Evolutionary conservation across 768 basidiomycete genomes (phyloP).

Genomic region (Suillus plorans): DNA sequence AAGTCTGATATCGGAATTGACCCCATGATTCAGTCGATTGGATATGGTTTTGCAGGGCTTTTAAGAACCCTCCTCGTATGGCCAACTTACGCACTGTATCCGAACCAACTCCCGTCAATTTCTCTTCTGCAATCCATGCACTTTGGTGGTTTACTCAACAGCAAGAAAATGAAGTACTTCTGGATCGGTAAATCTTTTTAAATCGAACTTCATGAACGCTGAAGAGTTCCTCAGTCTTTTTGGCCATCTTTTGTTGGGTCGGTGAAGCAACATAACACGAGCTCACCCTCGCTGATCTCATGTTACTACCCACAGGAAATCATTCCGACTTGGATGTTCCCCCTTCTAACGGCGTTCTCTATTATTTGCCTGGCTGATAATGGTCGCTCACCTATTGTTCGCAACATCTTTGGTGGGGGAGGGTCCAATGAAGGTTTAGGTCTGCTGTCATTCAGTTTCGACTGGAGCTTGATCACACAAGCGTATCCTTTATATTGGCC

Average conservation of each 20-base stretch:
- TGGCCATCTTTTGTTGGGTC: constrained; percentile 50
- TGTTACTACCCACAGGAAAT: constrained; percentile 9
- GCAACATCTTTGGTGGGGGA: constrained; percentile 43
- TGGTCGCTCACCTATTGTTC: constrained; percentile 42
- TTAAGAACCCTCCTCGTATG: constrained; percentile 49
- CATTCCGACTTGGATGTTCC: constrained; percentile 18
- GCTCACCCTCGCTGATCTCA: neutral
- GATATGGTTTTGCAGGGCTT: constrained; percentile 39
- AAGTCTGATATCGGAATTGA: constrained; percentile 14
- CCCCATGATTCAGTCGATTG: constrained; percentile 31
- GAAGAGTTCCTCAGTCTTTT: constrained; percentile 30
- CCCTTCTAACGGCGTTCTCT: constrained; percentile 47
- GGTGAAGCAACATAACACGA: constrained; percentile 2
- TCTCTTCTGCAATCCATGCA: constrained; percentile 54
- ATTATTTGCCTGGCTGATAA: constrained; percentile 49
- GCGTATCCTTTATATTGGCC: constrained; percentile 57
- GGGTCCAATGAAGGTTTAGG: constrained; percentile 54
- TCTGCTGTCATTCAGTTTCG: constrained; percentile 44
- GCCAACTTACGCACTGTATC: constrained; percentile 56
- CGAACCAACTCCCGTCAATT: constrained; percentile 50
- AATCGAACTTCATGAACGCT: neutral
- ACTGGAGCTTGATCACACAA: constrained; percentile 56
- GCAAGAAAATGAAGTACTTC: constrained; percentile 51
- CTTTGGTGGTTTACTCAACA: constrained; percentile 48
- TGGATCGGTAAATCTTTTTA: constrained; percentile 43